Evolutionary conservation across 176 grass and related monocot genomes (phyloP).

Genomic region (Olyra latifolia): DNA sequence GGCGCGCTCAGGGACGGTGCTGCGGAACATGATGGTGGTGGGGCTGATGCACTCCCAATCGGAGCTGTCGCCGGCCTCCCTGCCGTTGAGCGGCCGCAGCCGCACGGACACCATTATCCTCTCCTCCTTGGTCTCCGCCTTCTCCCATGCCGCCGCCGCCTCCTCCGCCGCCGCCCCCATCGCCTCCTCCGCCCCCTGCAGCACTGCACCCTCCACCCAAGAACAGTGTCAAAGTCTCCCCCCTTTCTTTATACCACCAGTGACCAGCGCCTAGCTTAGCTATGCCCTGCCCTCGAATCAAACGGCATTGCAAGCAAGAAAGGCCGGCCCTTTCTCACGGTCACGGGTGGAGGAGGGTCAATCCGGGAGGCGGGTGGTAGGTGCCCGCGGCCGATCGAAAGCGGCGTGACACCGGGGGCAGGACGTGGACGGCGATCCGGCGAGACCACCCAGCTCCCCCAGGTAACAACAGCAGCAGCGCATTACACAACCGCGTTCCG

Average conservation of each 20-base stretch:
- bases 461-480: not conserved
- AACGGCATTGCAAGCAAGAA: constrained; percentile 39
- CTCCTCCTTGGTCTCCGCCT: constrained; percentile 55
- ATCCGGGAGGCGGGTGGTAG: constrained; percentile 37
- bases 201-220: constrained; percentile 21
- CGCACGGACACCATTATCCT: constrained; percentile 88
- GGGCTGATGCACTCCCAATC: constrained; percentile 90
- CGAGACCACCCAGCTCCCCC: constrained; percentile 17
- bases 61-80: constrained; percentile 63
- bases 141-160: constrained; percentile 43
- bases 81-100: constrained; percentile 67
- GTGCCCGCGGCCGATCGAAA: constrained; percentile 43
- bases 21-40: constrained; percentile 81
- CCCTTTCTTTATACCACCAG: not conserved
- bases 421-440: constrained; percentile 42
- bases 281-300: not conserved
- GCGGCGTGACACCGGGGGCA: constrained; percentile 17
- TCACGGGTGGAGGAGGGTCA: not conserved
- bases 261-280: not conserved
- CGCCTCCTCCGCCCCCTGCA: not conserved
- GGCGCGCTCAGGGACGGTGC: constrained; percentile 64
- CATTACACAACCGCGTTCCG: not conserved
- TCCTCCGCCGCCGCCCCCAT: constrained; percentile 47
- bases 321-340: not conserved
- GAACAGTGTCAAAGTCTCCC: constrained; percentile 28